These are phyloP conservation scores for Yamadazyma sp. DNA, from an alignment of 1,139 yeast species.

Conservation along the genomic window DNA sequence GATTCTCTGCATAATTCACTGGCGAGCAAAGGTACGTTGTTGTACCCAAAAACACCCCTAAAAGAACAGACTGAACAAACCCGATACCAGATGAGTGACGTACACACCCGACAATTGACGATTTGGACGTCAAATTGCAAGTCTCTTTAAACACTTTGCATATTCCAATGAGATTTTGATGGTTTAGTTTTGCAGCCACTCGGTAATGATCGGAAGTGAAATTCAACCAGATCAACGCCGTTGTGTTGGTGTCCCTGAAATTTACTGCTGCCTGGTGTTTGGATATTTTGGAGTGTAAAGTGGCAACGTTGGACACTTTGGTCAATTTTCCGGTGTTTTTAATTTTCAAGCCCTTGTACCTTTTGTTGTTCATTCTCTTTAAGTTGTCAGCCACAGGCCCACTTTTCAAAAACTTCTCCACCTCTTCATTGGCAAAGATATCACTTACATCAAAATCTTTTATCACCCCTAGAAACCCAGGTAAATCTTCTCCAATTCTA, in stretches of 20 bases:
- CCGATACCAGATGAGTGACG: conserved; percentile 86
- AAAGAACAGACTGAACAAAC: conserved; percentile 73
- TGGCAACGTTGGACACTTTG: conserved; percentile 53
- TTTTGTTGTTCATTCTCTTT: conserved; percentile 51
- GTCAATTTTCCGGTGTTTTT: conserved; percentile 69
- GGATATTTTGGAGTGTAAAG: conserved; percentile 45
- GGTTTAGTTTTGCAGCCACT: conserved; percentile 64
- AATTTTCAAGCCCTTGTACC: conserved; percentile 48
- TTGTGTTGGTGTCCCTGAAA: conserved; percentile 42
- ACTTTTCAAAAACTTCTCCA: conserved; percentile 67
- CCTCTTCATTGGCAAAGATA: conserved; percentile 76
- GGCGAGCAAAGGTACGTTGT: conserved; percentile 82
- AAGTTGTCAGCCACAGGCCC: conserved; percentile 66
- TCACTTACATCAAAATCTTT: conserved; percentile 71
- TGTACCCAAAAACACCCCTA: conserved; percentile 87
- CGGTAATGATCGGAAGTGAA: conserved; percentile 75
- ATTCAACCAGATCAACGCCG: conserved; percentile 62
- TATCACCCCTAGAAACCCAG: conserved; percentile 64
- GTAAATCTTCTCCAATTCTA: conserved; percentile 73
- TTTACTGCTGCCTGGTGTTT: conserved; percentile 46
- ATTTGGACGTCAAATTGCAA: conserved; percentile 71
- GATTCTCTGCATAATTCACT: conserved; percentile 73
- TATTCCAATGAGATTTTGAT: conserved; percentile 66
- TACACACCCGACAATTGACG: conserved; percentile 82
- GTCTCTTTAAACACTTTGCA: conserved; percentile 93